Conservation (phyloP, 805 yeast species). For the Candida succiphila region DNA sequence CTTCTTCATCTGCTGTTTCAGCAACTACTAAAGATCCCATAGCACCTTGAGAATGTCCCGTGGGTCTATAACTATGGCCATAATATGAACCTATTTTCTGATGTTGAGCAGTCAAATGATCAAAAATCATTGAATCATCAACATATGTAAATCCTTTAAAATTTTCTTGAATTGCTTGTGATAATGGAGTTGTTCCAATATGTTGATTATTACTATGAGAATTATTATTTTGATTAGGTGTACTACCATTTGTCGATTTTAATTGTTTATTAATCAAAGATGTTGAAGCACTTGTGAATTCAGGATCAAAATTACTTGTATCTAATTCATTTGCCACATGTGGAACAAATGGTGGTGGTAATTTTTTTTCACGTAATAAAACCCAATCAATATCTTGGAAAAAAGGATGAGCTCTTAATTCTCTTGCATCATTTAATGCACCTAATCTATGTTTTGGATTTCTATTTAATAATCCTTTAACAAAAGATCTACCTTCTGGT, state of each 20-base stretch:
- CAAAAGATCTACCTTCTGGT: constrained; percentile 90
- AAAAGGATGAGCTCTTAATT: constrained; percentile 85
- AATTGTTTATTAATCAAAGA: constrained; percentile 64
- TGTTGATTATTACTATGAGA: too few species aligned
- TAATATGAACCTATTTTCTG: constrained; percentile 24
- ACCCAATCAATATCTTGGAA: constrained; percentile 91
- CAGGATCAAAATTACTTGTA: constrained; percentile 96
- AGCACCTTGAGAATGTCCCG: too few species aligned
- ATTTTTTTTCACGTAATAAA: constrained; percentile 60
- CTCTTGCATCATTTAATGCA: constrained; percentile 84
- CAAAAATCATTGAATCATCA: constrained; percentile 88
- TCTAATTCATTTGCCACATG: constrained; percentile 86
- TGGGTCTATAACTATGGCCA: constrained; percentile 29
- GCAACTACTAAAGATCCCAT: constrained; percentile 74
- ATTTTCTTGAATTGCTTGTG: constrained; percentile 93
- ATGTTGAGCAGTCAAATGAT: constrained; percentile 42
- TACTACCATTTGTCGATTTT: too few species aligned
- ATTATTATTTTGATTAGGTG: too few species aligned
- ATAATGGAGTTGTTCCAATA: constrained; percentile 71
- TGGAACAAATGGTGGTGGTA: constrained; percentile 96
- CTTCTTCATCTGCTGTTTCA: constrained; percentile 78
- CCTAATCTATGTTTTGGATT: constrained; percentile 95
- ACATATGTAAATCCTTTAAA: constrained; percentile 96
- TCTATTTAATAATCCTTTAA: constrained; percentile 88
- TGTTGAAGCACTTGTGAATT: constrained; percentile 87